These are phyloP conservation scores for Pythium grandisporangium DNA, from an alignment of 352 stramenopile species.

Conservation along the genomic window DNA sequence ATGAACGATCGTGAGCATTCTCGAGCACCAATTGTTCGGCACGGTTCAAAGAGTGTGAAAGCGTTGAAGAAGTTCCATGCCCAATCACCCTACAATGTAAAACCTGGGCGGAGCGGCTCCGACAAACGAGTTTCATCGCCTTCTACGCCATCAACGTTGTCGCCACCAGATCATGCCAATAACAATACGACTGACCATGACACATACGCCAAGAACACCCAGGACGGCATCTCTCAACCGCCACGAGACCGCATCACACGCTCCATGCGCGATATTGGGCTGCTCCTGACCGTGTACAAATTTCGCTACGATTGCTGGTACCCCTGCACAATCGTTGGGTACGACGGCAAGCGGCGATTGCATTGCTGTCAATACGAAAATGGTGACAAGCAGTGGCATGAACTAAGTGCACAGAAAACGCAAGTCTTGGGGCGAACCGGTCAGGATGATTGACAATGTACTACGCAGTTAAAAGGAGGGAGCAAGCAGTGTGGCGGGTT, in stretches of 20 bases:
- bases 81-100: constrained; percentile 41
- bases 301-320: constrained; percentile 82
- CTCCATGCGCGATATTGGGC: constrained; percentile 53
- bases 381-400: constrained; percentile 76
- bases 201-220: constrained; percentile 1
- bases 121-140: background rate
- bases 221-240: background rate
- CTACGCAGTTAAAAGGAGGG: too few relatives aligned
- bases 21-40: constrained; percentile 43
- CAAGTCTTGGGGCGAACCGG: constrained; percentile 34
- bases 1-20: too few relatives aligned
- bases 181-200: too few relatives aligned
- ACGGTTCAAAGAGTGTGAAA: constrained; percentile 57
- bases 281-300: constrained; percentile 58
- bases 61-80: constrained; percentile 53
- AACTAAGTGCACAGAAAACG: constrained; percentile 35
- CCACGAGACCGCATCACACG: constrained; percentile 12
- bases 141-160: background rate
- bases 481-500: too few relatives aligned
- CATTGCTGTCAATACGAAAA: constrained; percentile 80
- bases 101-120: background rate
- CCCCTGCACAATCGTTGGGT: constrained; percentile 65
- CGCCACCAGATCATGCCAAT: too few relatives aligned
- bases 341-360: constrained; percentile 52
- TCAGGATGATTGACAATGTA: too few relatives aligned